Conservation (phyloP, 441 rosid genomes). For the Populus trichocarpa region DNA sequence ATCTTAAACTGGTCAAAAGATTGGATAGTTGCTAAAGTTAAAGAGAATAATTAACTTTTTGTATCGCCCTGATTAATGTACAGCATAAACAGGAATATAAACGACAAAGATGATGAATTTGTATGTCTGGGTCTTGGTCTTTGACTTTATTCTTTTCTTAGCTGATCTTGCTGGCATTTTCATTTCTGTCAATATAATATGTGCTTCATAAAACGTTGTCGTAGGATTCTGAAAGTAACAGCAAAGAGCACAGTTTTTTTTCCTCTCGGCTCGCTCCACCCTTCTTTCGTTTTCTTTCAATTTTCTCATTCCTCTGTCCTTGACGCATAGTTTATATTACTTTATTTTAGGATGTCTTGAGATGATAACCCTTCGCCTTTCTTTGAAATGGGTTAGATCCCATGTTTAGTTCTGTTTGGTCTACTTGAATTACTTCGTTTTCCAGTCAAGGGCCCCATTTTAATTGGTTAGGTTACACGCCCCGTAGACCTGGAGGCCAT, state of each 20-base stretch:
- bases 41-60: not conserved
- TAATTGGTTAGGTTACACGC: not conserved
- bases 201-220: not conserved
- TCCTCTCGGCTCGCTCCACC: not conserved
- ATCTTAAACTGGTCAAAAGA: not conserved
- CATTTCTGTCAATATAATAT: not conserved
- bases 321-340: not conserved
- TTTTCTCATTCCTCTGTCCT: too few species aligned
- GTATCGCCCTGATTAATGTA: not conserved
- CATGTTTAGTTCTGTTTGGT: not conserved
- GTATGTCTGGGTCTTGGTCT: not conserved
- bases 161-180: constrained; percentile 12
- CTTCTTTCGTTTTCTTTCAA: not conserved
- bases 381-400: not conserved
- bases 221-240: not conserved
- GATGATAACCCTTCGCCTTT: not conserved
- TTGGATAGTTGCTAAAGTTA: not conserved
- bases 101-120: not conserved
- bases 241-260: not conserved
- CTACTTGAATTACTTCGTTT: not conserved
- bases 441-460: not conserved
- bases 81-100: not conserved
- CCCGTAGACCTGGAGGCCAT: not conserved
- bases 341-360: not conserved
- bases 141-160: constrained; percentile 1